phyloP scores from a whole-genome alignment of 495 filamentous ascomycete species.

The Sordaria brevicollis region DNA sequence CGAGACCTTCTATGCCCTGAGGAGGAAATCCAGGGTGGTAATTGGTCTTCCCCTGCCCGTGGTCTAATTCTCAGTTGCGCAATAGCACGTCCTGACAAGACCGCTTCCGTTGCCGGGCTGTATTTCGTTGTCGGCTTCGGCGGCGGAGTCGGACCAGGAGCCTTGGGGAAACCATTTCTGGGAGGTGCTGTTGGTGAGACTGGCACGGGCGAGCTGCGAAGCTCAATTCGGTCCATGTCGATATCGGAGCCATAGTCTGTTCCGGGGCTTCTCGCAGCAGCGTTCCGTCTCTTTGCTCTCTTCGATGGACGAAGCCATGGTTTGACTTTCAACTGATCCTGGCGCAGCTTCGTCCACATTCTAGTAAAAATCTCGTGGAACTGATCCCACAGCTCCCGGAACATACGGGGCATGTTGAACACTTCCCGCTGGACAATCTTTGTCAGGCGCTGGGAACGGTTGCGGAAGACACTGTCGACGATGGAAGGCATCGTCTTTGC shows the following conservation, averaged over 20 bases:
- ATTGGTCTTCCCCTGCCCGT: background rate
- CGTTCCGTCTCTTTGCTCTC: background rate
- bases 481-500: background rate
- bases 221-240: background rate
- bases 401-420: background rate
- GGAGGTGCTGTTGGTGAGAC: background rate
- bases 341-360: background rate
- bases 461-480: background rate
- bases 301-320: background rate
- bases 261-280: background rate
- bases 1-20: background rate
- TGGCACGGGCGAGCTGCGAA: background rate
- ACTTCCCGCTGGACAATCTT: background rate
- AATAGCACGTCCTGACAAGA: background rate
- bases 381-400: background rate
- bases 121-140: background rate
- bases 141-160: background rate
- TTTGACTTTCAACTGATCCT: background rate
- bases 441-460: background rate
- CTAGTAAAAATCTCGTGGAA: background rate
- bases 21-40: background rate
- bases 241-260: background rate
- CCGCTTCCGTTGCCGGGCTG: background rate
- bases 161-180: background rate
- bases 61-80: background rate